These are phyloP conservation scores for Alliaria petiolata DNA, from an alignment of 345 rosid species.

Conservation along the genomic window DNA sequence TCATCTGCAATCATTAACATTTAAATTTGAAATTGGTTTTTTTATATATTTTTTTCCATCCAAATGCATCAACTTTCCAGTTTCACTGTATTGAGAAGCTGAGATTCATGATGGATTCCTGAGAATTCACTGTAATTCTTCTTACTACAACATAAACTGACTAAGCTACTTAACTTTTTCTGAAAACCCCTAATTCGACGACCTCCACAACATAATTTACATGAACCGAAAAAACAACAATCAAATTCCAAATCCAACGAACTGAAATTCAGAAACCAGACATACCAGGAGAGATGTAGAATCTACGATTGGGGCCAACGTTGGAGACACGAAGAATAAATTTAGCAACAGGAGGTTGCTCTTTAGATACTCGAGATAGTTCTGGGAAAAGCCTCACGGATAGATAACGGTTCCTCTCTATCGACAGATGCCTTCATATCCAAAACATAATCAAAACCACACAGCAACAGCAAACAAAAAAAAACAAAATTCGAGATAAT, in stretches of 20 bases:
- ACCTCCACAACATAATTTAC: background rate
- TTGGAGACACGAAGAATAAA: constrained; percentile 70
- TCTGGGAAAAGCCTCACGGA: constrained; percentile 78
- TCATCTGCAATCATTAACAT: background rate
- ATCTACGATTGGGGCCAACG: constrained; percentile 48
- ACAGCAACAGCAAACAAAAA: background rate
- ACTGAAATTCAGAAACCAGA: background rate
- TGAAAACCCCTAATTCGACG: background rate
- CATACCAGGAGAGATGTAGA: constrained; percentile 54
- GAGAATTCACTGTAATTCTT: background rate
- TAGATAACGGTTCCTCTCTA: constrained; percentile 80
- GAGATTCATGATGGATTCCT: background rate
- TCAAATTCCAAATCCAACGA: too few relatives aligned
- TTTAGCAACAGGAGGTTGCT: constrained; percentile 73
- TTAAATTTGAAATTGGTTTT: background rate
- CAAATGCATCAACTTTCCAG: background rate
- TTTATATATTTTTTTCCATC: background rate
- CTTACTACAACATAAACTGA: background rate
- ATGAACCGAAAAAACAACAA: background rate
- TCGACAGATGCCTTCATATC: constrained; percentile 62
- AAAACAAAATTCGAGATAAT: background rate
- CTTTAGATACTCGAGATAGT: constrained; percentile 59
- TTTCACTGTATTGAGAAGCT: background rate
- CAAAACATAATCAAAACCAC: background rate
- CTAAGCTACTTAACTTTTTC: background rate